phyloP scores from a whole-genome alignment of 1,284 basidiomycete species.

The Ganoderma meredithae region DNA sequence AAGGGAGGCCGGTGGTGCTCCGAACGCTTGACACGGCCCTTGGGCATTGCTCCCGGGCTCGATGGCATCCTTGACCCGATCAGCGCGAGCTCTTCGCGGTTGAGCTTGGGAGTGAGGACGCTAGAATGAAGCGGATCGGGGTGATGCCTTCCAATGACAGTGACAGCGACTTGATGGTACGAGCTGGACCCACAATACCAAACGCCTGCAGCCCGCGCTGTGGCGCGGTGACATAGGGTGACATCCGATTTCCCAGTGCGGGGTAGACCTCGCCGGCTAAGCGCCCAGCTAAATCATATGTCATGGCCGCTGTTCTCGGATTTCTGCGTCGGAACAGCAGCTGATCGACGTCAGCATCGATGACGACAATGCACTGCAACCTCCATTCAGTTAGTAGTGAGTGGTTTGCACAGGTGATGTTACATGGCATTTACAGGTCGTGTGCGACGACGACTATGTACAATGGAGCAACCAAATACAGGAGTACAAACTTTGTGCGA shows the following conservation, averaged over 20 bases:
- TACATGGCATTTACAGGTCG: constrained; percentile 9
- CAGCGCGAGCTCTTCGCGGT: no score
- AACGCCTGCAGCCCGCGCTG: constrained; percentile 17
- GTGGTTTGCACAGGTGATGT: no score
- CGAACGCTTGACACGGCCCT: constrained; percentile 19
- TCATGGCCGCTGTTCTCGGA: background rate
- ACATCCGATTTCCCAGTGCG: no score
- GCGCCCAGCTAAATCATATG: background rate
- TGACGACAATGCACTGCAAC: background rate
- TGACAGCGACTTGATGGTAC: constrained; percentile 3
- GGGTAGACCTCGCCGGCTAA: constrained; percentile 2
- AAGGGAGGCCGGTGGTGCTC: constrained; percentile 30
- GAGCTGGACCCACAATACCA: constrained; percentile 27
- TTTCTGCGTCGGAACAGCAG: background rate
- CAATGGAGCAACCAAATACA: constrained; percentile 7
- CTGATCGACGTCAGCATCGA: background rate
- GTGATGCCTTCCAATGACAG: background rate
- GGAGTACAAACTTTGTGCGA: constrained; percentile 15
- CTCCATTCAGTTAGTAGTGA: background rate
- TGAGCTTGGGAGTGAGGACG: no score
- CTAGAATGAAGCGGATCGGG: background rate
- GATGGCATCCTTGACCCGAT: background rate
- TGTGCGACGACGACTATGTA: background rate
- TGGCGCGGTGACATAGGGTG: background rate
- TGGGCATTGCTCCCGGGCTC: background rate